Evolutionary conservation across 2,329 filamentous ascomycete genomes (phyloP).

Genomic region (Zelopaecilomyces penicillatus): DNA sequence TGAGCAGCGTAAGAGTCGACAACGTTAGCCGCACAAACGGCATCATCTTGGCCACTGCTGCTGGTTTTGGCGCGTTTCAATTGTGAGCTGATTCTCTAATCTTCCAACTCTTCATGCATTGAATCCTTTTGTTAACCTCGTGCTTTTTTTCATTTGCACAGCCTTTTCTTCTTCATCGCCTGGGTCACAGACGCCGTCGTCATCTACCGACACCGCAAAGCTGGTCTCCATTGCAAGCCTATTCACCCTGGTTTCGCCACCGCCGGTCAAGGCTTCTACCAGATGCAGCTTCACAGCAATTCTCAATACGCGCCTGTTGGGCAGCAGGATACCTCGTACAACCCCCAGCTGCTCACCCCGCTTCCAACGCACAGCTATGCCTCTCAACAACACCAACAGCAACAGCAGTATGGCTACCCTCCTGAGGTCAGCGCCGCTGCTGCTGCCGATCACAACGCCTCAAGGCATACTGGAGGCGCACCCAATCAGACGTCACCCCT

Average conservation of each 20-base stretch:
- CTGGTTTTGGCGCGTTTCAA: slow-evolving; percentile 32
- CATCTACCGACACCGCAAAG: slow-evolving; percentile 35
- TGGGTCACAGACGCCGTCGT: slow-evolving; percentile 33
- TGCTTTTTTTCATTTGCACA: slow-evolving; percentile 12
- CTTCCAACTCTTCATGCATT: no score
- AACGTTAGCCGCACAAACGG: slow-evolving; percentile 15
- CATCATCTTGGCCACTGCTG: slow-evolving; percentile 24
- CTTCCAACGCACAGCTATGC: no score
- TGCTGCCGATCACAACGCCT: no score
- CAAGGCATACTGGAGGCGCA: no score
- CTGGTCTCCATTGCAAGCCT: slow-evolving; percentile 32
- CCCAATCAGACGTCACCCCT: no score
- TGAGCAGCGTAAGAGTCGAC: slow-evolving; percentile 10
- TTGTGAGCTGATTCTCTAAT: slow-evolving; percentile 28
- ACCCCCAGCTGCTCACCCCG: slow-evolving; percentile 4
- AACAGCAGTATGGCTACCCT: not conserved
- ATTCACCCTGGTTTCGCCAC: not conserved
- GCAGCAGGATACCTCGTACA: slow-evolving; percentile 13
- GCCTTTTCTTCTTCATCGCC: slow-evolving; percentile 33
- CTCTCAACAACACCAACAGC: not conserved
- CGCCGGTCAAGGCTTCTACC: no score
- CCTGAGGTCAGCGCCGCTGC: no score
- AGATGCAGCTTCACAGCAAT: no score
- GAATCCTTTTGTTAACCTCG: no score
- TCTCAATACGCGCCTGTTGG: no score